Evolutionary conservation across 345 rosid species (phyloP), one percentile per base, ranked within the genome.

Genomic region (Linum lewisii): DNA sequence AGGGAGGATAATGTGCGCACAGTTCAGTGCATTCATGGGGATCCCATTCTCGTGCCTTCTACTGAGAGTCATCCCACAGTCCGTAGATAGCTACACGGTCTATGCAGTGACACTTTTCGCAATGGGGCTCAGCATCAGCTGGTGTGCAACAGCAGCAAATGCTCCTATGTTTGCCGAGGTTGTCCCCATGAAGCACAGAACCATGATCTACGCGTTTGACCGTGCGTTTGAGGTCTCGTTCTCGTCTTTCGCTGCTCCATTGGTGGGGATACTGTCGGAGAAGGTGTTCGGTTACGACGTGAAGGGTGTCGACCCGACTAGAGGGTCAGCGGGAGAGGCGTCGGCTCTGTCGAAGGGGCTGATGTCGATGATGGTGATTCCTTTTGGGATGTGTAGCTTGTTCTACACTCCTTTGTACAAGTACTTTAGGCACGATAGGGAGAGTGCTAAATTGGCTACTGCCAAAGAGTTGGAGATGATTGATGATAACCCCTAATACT

Each of bases 111-210:
- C 97, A 25, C 79, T 93, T 21, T 63, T 89, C 61, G 45, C 82
- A 62, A 93, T 88, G 99, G 99, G 99, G 44, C 64, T 86, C 44
- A 85, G 81, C 65, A 89, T 89, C 67, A 86, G 95, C 77, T 93
- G 97, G 99, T 79, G 82, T 24, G 96, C 69, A 8, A 74, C 89
- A n/a, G 98, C 98, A 0, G 92, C 78, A 18, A 91, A 91, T 24
- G 99, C 78, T 3, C 99, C 99, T 0, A 93, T 88, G 77, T 89
- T 93, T 57, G 99, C 99, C 0, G 97, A 93, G 71, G 97, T 93
- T 0, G 94, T 89, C 11, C 97, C 99, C 10, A 66, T 82, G n/a
- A 87, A 73, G 68, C 95, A 92, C 67, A 80, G 97, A 20, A 88
- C 95, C 0, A 93, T 93, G 99, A 86, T 93, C 57, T 93, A 93